A percentile compares a stretch with the other conserved stretches of the same genome.
phyloP scores from a whole-genome alignment of 257 asterid species.

The Solanum pennellii region DNA sequence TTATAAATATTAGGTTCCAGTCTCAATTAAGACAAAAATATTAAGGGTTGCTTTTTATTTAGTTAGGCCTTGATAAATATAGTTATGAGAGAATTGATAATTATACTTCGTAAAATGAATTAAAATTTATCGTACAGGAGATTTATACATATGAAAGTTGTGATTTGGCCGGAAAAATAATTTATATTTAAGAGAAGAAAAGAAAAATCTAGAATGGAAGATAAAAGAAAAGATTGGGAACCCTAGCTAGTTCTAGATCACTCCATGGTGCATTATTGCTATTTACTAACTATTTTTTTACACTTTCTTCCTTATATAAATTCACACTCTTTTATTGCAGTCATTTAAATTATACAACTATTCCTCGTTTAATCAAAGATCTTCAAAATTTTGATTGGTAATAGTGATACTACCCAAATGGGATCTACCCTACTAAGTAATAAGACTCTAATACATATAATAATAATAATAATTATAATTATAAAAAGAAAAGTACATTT shows the following conservation, averaged over 20 bases:
- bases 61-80: not conserved
- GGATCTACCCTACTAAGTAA: too few relatives aligned
- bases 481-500: not conserved
- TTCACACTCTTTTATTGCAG: not conserved
- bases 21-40: not conserved
- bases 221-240: not conserved
- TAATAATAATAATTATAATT: too few relatives aligned
- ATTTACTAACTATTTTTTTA: not conserved
- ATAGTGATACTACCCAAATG: too few relatives aligned
- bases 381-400: too few relatives aligned
- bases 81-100: not conserved
- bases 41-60: not conserved
- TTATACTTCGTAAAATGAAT: not conserved
- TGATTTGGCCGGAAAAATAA: not conserved
- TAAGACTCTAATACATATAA: too few relatives aligned
- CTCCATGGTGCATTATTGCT: not conserved
- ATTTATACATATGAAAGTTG: not conserved
- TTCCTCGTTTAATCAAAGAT: too few relatives aligned
- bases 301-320: not conserved
- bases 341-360: not conserved
- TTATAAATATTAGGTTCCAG: too few relatives aligned
- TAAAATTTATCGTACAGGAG: not conserved
- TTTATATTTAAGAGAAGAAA: not conserved
- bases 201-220: not conserved
- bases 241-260: not conserved